Conservation (phyloP, 257 asterid genomes). For the Solanum pinnatisectum region DNA sequence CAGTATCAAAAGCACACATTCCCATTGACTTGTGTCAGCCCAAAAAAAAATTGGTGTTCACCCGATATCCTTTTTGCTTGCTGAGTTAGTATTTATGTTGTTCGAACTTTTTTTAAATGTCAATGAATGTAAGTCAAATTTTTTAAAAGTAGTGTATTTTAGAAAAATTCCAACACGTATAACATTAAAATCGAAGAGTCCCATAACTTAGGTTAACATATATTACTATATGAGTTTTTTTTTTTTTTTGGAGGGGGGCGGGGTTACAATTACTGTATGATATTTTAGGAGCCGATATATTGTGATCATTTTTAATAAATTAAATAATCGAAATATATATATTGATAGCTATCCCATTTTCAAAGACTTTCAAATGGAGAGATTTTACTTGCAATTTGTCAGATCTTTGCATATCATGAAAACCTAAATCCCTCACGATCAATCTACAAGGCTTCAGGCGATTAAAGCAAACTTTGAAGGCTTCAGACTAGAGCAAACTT, state of each 20-base stretch:
- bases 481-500: too few relatives aligned
- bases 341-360: background rate
- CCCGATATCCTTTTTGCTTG: background rate
- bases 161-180: accelerated
- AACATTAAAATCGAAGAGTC: too few relatives aligned
- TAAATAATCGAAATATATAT: background rate
- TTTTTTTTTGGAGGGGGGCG: too few relatives aligned
- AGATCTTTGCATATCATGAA: background rate
- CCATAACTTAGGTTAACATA: background rate
- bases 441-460: too few relatives aligned
- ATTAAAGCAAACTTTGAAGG: too few relatives aligned
- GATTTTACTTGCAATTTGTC: background rate
- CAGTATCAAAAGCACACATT: slow-evolving; percentile 16
- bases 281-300: background rate
- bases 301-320: too few relatives aligned
- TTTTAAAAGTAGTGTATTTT: too few relatives aligned
- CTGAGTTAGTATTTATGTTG: background rate
- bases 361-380: background rate
- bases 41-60: background rate
- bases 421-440: background rate
- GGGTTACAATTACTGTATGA: background rate
- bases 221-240: background rate
- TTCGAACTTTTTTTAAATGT: too few relatives aligned
- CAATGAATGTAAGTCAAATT: accelerated
- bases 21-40: slow-evolving; percentile 1